Evolutionary conservation across 2,329 filamentous ascomycete genomes (phyloP).

Genomic region (Podosphaera leucotricha): DNA sequence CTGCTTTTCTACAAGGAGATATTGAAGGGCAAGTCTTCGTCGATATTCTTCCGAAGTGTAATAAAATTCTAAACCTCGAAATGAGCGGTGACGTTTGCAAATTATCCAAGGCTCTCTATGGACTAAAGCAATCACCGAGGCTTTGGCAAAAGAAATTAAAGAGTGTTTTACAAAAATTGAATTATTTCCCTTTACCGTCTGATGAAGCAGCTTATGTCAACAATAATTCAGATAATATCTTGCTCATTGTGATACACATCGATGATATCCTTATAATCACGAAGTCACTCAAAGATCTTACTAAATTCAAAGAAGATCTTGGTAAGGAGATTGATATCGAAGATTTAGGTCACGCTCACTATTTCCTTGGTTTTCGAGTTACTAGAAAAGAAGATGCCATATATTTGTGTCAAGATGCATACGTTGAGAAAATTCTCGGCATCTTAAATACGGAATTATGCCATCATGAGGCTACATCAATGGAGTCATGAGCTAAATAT

Average conservation of each 20-base stretch:
- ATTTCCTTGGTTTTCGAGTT: background rate
- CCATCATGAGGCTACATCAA: background rate
- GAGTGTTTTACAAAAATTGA: no score
- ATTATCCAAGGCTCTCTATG: no score
- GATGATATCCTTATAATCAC: background rate
- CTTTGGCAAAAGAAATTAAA: no score
- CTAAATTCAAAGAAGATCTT: background rate
- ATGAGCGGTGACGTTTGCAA: no score
- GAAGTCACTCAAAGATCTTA: background rate
- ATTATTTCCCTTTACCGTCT: no score
- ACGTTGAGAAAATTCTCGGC: background rate
- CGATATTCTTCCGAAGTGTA: no score
- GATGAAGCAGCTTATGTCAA: no score
- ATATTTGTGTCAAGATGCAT: conserved; percentile 1
- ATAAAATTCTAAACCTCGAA: no score
- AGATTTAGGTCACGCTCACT: background rate
- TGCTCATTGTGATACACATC: background rate
- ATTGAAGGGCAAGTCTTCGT: no score
- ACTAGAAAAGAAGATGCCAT: background rate
- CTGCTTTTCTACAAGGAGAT: no score
- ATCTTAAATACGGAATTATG: background rate
- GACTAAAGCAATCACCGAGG: no score
- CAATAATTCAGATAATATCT: no score
- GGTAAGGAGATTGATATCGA: background rate
- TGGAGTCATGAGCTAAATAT: background rate